Evolutionary conservation across 1,284 basidiomycete species (phyloP).

Genomic region (Heterobasidion parviporum): DNA sequence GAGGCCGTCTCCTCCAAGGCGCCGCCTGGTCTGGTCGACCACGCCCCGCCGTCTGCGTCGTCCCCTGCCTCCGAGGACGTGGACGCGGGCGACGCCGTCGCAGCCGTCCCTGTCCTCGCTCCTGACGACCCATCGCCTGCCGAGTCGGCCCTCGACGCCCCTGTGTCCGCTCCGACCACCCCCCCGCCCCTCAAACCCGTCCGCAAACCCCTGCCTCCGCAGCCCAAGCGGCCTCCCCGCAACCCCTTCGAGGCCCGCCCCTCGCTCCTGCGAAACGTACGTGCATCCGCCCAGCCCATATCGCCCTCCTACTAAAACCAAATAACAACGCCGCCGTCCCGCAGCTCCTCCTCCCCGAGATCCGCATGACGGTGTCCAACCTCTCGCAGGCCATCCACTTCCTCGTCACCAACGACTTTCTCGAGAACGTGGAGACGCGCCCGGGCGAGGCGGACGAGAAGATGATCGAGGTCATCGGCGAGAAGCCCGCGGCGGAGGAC

Average conservation of each 20-base stretch:
- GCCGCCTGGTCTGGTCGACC: constrained; percentile 10
- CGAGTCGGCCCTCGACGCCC: neutral
- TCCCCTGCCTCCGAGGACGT: neutral
- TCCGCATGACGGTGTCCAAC: constrained; percentile 85
- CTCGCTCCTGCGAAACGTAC: constrained; percentile 69
- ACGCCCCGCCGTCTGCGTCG: neutral
- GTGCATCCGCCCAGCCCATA: constrained; percentile 15
- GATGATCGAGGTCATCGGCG: constrained; percentile 52
- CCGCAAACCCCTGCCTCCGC: constrained; percentile 27
- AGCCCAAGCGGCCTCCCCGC: constrained; percentile 44
- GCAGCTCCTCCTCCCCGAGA: constrained; percentile 82
- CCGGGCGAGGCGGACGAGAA: constrained; percentile 73
- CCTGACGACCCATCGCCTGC: neutral
- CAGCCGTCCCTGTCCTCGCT: neutral
- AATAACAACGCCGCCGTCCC: neutral
- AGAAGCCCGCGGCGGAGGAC: neutral
- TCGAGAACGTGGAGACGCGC: constrained; percentile 74
- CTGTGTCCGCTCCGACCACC: neutral
- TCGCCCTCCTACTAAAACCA: neutral
- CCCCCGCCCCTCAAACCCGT: constrained; percentile 2
- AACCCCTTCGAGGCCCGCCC: constrained; percentile 67
- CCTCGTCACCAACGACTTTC: constrained; percentile 87
- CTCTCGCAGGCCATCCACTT: constrained; percentile 92
- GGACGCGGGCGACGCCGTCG: neutral
- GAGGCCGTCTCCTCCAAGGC: constrained; percentile 57